Conservation (phyloP, 169 alveolate genomes). For the Plasmodium malariae region DNA sequence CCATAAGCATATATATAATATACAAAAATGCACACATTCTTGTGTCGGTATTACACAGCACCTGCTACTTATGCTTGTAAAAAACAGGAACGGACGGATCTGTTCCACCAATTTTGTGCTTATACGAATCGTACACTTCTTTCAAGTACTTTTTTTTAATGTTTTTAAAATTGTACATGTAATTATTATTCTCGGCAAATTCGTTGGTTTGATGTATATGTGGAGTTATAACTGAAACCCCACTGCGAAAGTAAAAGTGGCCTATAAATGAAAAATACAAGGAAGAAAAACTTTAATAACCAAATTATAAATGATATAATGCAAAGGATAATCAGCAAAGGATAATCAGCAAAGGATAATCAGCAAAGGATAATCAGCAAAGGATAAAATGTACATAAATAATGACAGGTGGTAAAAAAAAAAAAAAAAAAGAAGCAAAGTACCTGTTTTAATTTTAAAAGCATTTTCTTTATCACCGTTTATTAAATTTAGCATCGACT, state of each 20-base stretch:
- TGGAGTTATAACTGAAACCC: conserved; percentile 76
- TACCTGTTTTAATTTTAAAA: conserved; percentile 76
- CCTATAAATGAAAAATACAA: conserved; percentile 15
- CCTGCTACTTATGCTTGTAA: conserved; percentile 70
- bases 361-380: no score
- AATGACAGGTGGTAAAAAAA: not conserved
- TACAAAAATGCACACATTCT: no score
- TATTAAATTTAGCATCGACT: conserved; percentile 73
- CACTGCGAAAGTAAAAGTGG: conserved; percentile 65
- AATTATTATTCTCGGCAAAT: conserved; percentile 74
- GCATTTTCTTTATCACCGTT: conserved; percentile 77
- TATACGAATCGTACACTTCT: conserved; percentile 74
- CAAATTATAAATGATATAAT: no score
- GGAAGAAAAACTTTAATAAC: not conserved
- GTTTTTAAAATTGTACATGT: conserved; percentile 62
- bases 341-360: not conserved
- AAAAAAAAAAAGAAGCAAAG: not conserved
- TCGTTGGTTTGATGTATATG: conserved; percentile 73
- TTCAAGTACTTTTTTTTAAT: conserved; percentile 53
- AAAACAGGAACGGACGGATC: conserved; percentile 76
- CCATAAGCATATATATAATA: no score
- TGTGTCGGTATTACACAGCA: no score
- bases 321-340: no score
- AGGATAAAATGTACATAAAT: not conserved
- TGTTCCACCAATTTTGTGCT: conserved; percentile 77